A percentile compares a stretch with the other conserved stretches of the same genome.
Evolutionary conservation across 371 early-diverging fungal species (phyloP).

Genomic region (Capniomyces stellatus): DNA sequence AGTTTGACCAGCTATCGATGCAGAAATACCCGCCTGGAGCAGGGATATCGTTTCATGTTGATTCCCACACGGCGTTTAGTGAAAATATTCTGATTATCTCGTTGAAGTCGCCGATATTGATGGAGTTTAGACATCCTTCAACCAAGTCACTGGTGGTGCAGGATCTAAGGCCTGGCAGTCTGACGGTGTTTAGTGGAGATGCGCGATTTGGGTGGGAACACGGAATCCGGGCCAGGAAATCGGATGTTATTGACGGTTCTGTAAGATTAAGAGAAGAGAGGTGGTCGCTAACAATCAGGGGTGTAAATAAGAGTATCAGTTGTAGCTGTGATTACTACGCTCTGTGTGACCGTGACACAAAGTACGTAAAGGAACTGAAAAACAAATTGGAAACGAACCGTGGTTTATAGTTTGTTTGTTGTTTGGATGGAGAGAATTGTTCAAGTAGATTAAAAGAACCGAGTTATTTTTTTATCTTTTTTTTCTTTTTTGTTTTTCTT

Average conservation of each 20-base stretch:
- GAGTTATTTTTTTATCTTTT: no score
- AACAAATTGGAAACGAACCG: no score
- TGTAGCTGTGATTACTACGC: conserved; percentile 10
- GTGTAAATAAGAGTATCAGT: conserved; percentile 2
- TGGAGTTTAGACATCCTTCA: conserved; percentile 27
- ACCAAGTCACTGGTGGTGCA: conserved; percentile 4
- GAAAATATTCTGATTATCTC: conserved; percentile 21
- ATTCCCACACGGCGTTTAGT: conserved; percentile 29
- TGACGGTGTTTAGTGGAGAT: conserved; percentile 25
- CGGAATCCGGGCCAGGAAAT: conserved; percentile 25
- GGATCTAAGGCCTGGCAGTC: conserved; percentile 25
- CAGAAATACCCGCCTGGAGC: conserved; percentile 31
- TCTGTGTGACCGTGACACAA: conserved; percentile 10
- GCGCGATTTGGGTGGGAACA: conserved; percentile 32
- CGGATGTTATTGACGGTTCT: conserved; percentile 24
- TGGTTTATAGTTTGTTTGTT: no score
- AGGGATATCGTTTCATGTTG: conserved; percentile 34
- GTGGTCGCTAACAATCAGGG: conserved; percentile 18
- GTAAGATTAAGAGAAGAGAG: conserved; percentile 15
- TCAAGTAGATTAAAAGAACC: no score
- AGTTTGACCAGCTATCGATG: conserved; percentile 31
- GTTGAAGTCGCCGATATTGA: conserved; percentile 21
- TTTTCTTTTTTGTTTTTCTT: no score
- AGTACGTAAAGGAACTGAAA: conserved; percentile 6
- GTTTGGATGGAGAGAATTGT: no score